A percentile compares a stretch with the other conserved stretches of the same genome.
phyloP scores from a whole-genome alignment of 2,329 filamentous ascomycete species.

The Lachnellula arida region DNA sequence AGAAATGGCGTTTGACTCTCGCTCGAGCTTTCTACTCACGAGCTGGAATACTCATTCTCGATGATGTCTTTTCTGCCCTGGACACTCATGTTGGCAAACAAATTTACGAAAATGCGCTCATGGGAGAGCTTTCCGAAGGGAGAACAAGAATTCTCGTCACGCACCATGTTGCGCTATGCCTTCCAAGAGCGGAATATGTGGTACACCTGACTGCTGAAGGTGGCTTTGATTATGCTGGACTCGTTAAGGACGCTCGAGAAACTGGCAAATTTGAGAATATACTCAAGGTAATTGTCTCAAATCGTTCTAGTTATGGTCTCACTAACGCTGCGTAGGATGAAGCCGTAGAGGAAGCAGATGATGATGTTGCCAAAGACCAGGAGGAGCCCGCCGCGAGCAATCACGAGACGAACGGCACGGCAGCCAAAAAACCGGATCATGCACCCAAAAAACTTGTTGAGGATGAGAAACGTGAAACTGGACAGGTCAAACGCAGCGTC shows the following conservation, averaged over 20 bases:
- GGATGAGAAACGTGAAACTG: slow-evolving; percentile 65
- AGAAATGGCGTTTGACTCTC: slow-evolving; percentile 75
- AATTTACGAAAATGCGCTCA: slow-evolving; percentile 70
- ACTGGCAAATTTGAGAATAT: too few species aligned
- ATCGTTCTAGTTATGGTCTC: too few species aligned
- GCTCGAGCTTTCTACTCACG: slow-evolving; percentile 74
- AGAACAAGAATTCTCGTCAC: slow-evolving; percentile 74
- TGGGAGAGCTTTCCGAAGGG: slow-evolving; percentile 60
- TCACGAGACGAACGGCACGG: too few species aligned
- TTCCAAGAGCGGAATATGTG: slow-evolving; percentile 65
- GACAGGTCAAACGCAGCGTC: slow-evolving; percentile 61
- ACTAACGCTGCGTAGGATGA: too few species aligned
- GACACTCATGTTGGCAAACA: slow-evolving; percentile 76
- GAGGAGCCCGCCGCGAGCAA: too few species aligned
- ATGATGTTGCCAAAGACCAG: too few species aligned
- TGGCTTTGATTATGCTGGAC: slow-evolving; percentile 44
- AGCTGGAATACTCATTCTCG: slow-evolving; percentile 68
- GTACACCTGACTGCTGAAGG: slow-evolving; percentile 37
- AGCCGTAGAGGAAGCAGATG: too few species aligned
- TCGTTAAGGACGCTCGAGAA: too few species aligned
- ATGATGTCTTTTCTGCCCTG: slow-evolving; percentile 75
- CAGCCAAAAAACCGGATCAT: too few species aligned
- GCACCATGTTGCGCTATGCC: slow-evolving; percentile 68
- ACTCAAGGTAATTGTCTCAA: too few species aligned
- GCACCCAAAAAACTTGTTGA: slow-evolving; percentile 42